Evolutionary conservation across 768 basidiomycete genomes (phyloP).

Genomic region (Mycena crocata): DNA sequence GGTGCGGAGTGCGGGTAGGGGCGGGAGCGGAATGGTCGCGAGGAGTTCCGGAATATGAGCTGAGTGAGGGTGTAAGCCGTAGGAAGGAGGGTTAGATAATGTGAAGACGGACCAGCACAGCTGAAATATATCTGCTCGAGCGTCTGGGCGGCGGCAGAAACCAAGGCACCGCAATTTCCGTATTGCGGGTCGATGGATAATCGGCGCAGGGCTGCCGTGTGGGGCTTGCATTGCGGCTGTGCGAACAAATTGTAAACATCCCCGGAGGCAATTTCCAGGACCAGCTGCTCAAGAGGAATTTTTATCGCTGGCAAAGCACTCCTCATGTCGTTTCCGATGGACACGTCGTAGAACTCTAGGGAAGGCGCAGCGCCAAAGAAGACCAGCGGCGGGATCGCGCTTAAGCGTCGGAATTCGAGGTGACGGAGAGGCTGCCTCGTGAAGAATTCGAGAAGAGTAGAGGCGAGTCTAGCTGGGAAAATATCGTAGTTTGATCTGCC

Average conservation of each 20-base stretch:
- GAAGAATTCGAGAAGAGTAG: no score
- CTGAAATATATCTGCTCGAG: background rate
- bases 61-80: background rate
- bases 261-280: background rate
- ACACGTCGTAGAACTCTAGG: no score
- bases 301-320: no score
- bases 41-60: background rate
- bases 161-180: background rate
- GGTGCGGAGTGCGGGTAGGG: background rate
- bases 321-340: no score
- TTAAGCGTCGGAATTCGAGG: no score
- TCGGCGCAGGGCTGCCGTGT: background rate
- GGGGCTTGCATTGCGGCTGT: background rate
- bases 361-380: no score
- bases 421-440: no score
- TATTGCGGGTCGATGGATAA: background rate
- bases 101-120: background rate
- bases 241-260: background rate
- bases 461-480: no score
- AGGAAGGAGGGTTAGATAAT: background rate
- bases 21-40: background rate
- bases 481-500: no score
- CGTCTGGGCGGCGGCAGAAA: background rate
- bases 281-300: no score
- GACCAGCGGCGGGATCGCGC: no score